Base-by-base conservation (phyloP, 1,284 basidiomycete species). In the Malassezia psittaci region DNA sequence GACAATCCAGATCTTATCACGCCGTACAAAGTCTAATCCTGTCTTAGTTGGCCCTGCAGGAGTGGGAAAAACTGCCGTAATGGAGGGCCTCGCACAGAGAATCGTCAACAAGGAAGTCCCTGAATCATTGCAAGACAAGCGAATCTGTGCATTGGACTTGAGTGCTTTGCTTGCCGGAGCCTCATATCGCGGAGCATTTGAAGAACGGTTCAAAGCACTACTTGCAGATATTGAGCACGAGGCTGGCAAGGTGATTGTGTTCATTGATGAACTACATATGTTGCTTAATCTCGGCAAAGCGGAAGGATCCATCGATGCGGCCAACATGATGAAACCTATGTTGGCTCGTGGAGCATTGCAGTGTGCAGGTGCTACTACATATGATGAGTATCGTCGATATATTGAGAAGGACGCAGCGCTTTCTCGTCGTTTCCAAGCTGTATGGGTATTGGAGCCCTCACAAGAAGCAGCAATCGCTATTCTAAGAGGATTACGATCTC, bases 181-280 rank as follows among this genome's bases (percentile, higher is more conserved):
- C 24, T 90, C 89, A 75, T 93, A 88, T 79, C 90, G 90, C 76
- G 91, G 91, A 56, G 90, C 96, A 77, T 98, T 91, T 77, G 93
- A 98, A 77, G 93, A 98, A 75, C 85, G 93, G 43, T 84, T 96
- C 77, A 96, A 96, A 77, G 80, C 85, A 13, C 88, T 96, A 55
- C 79, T 96, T 47, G 68, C 75, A 74, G 94, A 98, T 77, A 85
- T 96, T 60, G 93, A 96, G 76, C 90, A 93, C 77, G 83, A 87
- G 2, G 79, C 84, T 0, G 84, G 90, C 52, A 83, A 88, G 46
- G 89, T 88, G 66, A 90, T 96, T 64, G 82, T 98, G 38, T 96
- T 96, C 79, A 85, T 96, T 67, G 91, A 98, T 70, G 93, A 96
- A 74, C 79, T 77, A 59, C 67, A 76, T 56, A 64, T 74, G 37